Evolutionary conservation across 257 asterid species (phyloP).

Genomic region (Parsonsia alboflavescens): DNA sequence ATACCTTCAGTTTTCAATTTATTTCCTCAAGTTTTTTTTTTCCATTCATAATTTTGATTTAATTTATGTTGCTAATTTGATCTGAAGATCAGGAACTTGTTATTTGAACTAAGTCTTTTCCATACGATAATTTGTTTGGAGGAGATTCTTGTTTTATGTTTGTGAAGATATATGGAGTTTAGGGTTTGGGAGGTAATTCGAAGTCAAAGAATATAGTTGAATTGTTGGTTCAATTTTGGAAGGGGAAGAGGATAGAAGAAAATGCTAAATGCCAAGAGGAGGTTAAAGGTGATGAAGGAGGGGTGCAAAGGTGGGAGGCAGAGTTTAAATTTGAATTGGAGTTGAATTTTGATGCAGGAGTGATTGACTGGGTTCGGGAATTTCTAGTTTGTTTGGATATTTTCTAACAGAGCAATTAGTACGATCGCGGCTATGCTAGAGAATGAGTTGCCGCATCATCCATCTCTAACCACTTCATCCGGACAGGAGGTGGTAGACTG

Average conservation of each 20-base stretch:
- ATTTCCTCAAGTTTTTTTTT: neutral
- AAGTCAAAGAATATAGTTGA: neutral
- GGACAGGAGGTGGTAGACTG: too few relatives aligned
- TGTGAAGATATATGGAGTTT: neutral
- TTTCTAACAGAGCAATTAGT: conserved; percentile 22
- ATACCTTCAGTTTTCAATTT: neutral
- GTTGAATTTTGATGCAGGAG: conserved; percentile 55
- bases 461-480: neutral
- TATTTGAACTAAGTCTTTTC: neutral
- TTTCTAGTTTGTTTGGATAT: conserved; percentile 22
- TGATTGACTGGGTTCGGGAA: conserved; percentile 85
- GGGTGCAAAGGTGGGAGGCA: conserved; percentile 30
- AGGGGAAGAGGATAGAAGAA: conserved; percentile 17
- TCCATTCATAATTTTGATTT: neutral
- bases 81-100: conserved; percentile 7
- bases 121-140: neutral
- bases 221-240: neutral
- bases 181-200: conserved; percentile 14
- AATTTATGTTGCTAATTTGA: neutral
- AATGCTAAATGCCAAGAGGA: conserved; percentile 59
- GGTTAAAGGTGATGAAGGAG: conserved; percentile 35
- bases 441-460: conserved; percentile 19
- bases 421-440: conserved; percentile 36
- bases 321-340: conserved; percentile 22
- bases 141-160: neutral